Conservation (phyloP, 495 filamentous ascomycete genomes). For the Talaromyces stipitatus region DNA sequence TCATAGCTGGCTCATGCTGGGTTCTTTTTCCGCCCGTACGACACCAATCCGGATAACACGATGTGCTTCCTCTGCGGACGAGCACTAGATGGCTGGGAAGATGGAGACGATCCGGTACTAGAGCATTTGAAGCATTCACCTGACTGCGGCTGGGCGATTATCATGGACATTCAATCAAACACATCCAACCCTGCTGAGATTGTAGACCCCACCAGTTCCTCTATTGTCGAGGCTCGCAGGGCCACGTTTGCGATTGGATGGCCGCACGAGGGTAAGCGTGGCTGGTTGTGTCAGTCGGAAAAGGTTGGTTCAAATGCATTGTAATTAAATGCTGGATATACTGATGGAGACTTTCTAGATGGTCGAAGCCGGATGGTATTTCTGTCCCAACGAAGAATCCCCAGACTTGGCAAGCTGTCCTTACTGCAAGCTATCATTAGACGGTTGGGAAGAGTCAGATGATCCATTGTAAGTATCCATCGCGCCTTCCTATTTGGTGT, state of each 20-base stretch:
- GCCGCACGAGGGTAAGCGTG: constrained; percentile 83
- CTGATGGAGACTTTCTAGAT: constrained; percentile 56
- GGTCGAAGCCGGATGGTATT: constrained; percentile 88
- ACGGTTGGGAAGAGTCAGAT: constrained; percentile 89
- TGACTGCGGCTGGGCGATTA: constrained; percentile 82
- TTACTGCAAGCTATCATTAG: constrained; percentile 78
- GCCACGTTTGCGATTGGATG: constrained; percentile 71
- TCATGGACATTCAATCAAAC: constrained; percentile 58
- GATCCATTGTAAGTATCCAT: constrained; percentile 69
- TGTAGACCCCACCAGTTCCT: constrained; percentile 63
- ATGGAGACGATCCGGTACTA: constrained; percentile 65
- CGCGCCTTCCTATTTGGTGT: constrained; percentile 9
- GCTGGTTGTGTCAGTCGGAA: constrained; percentile 79
- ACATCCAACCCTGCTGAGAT: constrained; percentile 53
- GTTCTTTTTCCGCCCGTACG: constrained; percentile 76
- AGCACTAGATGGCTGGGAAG: constrained; percentile 82
- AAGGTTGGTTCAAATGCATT: constrained; percentile 48
- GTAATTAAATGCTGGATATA: constrained; percentile 2
- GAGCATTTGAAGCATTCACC: constrained; percentile 81
- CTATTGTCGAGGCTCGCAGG: constrained; percentile 66
- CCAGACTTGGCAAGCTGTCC: constrained; percentile 81
- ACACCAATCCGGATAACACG: constrained; percentile 74
- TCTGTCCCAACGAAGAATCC: constrained; percentile 71
- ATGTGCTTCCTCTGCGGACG: constrained; percentile 78
- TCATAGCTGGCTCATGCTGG: constrained; percentile 77